phyloP scores from a whole-genome alignment of 1,284 basidiomycete genomes.

The Pisolithus thermaeus region DNA sequence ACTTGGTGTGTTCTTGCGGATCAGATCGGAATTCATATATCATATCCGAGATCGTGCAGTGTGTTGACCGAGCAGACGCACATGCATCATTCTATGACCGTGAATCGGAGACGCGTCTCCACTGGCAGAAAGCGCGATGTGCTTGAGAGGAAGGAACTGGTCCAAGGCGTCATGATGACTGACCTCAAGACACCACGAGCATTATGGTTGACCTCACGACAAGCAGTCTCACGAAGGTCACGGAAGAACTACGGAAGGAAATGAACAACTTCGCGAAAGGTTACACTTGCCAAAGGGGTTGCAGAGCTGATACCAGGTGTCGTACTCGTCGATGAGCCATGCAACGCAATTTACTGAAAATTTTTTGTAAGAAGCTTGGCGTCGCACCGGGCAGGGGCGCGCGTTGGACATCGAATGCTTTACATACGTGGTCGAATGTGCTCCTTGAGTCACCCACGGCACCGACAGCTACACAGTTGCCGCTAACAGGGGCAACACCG shows the following conservation, averaged over 20 bases:
- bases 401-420: conserved; percentile 99
- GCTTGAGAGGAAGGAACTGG: conserved; percentile 95
- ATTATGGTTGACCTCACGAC: conserved; percentile 98
- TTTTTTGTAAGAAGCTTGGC: background rate
- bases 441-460: conserved; percentile 95
- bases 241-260: conserved; percentile 91
- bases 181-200: conserved; percentile 99
- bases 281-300: conserved; percentile 95
- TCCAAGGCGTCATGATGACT: conserved; percentile 95
- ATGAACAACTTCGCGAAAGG: conserved; percentile 97
- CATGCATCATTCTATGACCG: conserved; percentile 90
- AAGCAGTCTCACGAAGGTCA: conserved; percentile 91
- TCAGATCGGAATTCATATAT: too few relatives aligned
- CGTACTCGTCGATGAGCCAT: conserved; percentile 96
- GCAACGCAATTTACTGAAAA: conserved; percentile 14
- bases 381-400: conserved; percentile 66
- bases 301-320: conserved; percentile 97
- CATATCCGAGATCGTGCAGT: too few relatives aligned
- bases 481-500: conserved; percentile 88
- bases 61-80: too few relatives aligned
- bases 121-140: conserved; percentile 96
- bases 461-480: conserved; percentile 95
- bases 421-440: conserved; percentile 86
- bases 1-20: too few relatives aligned
- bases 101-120: conserved; percentile 97